These are phyloP conservation scores for Trichoderma virens DNA, from an alignment of 495 filamentous ascomycete genomes.

Conservation along the genomic window DNA sequence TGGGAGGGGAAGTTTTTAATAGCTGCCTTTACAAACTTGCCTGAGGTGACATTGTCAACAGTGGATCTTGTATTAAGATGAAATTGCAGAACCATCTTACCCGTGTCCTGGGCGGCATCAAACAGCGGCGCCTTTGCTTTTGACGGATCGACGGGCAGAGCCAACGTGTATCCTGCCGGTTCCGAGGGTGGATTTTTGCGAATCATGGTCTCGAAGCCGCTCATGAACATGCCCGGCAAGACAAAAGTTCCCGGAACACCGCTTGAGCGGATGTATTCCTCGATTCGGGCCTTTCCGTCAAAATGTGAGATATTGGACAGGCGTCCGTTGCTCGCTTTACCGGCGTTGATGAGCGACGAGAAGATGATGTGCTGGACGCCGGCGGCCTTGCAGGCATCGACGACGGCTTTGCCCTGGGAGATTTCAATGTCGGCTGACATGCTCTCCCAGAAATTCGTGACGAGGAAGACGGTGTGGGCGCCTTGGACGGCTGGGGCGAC, in stretches of 20 bases:
- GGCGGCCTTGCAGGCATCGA: conserved; percentile 36
- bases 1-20: conserved; percentile 30
- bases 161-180: conserved; percentile 30
- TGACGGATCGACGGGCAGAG: conserved; percentile 26
- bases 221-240: conserved; percentile 53
- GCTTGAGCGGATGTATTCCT: conserved; percentile 43
- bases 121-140: conserved; percentile 44
- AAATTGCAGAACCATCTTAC: conserved; percentile 8
- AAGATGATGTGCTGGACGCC: conserved; percentile 44
- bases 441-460: conserved; percentile 34
- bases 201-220: conserved; percentile 31
- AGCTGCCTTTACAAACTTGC: conserved; percentile 49
- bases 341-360: conserved; percentile 27
- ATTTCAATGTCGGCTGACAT: conserved; percentile 28
- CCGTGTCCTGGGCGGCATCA: conserved; percentile 45
- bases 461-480: conserved; percentile 41
- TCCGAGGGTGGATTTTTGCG: conserved; percentile 19
- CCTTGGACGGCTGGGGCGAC: conserved; percentile 35
- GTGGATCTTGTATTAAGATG: no score
- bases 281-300: conserved; percentile 53
- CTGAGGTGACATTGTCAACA: conserved; percentile 15
- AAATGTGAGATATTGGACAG: conserved; percentile 52
- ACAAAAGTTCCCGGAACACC: conserved; percentile 48
- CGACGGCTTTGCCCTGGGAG: conserved; percentile 35
- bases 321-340: conserved; percentile 35